Conservation (phyloP, 495 filamentous ascomycete genomes). For the Aspergillus carlsbadensis region DNA sequence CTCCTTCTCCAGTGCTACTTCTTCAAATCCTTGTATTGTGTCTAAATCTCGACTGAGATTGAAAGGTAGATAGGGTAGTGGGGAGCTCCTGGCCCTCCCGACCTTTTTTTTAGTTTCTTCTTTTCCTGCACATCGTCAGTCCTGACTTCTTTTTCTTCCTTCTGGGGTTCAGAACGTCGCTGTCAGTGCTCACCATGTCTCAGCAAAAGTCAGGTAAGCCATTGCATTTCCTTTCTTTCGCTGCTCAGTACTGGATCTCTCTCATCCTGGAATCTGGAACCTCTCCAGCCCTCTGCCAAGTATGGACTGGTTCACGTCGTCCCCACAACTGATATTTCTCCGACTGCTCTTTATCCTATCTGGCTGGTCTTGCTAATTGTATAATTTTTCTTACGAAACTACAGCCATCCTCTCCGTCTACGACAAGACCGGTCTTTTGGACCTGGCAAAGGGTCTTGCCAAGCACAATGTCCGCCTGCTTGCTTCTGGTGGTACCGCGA, state of each 20-base stretch:
- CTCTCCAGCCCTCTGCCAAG: slow-evolving; percentile 17
- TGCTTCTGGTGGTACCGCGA: slow-evolving; percentile 90
- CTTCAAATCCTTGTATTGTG: not conserved
- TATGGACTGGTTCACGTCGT: slow-evolving; percentile 18
- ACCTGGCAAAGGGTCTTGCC: slow-evolving; percentile 91
- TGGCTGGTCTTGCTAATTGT: slow-evolving; percentile 10
- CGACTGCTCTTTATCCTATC: slow-evolving; percentile 4
- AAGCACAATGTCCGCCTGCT: slow-evolving; percentile 89
- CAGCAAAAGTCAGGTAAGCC: slow-evolving; percentile 45
- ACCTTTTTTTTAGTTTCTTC: slow-evolving; percentile 11
- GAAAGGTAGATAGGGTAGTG: slow-evolving; percentile 21
- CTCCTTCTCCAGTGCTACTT: not conserved
- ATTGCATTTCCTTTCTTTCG: slow-evolving; percentile 6
- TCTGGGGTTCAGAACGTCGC: slow-evolving; percentile 24
- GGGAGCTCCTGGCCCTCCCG: slow-evolving; percentile 14
- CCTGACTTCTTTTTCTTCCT: slow-evolving; percentile 9
- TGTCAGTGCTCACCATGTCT: slow-evolving; percentile 35
- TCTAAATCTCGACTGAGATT: slow-evolving; percentile 5
- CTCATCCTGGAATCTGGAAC: slow-evolving; percentile 20
- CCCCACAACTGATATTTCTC: slow-evolving; percentile 20
- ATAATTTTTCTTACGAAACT: slow-evolving; percentile 12
- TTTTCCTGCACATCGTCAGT: slow-evolving; percentile 12
- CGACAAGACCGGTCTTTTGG: slow-evolving; percentile 95
- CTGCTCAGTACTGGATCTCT: slow-evolving; percentile 3
- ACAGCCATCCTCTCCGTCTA: slow-evolving; percentile 95